Base-by-base conservation (phyloP, 2,329 filamentous ascomycete species). In the Diplodia corticola region DNA sequence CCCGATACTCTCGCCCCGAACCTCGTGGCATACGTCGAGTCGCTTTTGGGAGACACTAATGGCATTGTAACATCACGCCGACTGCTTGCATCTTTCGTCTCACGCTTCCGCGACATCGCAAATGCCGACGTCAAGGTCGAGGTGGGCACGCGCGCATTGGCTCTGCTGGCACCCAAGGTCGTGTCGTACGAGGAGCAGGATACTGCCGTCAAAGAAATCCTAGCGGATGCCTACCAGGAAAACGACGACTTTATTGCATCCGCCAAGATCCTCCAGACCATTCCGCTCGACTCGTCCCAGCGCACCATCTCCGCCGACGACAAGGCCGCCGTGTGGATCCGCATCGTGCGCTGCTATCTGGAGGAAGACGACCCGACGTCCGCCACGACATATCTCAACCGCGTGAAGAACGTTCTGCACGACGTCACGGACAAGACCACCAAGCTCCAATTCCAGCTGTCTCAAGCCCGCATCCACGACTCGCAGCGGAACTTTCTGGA, bases 321-420 rank as follows among this genome's bases (percentile, higher is more conserved):
- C 71, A 93, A 93, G 79, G 92, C 92, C 9, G 84, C 85, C 64
- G 87, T 95, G 64, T 98, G 94, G 92, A 90, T 98, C 71, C 91
- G 94, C 68, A 97, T 99, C 75, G 93, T 96, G 75, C 88, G 95
- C 69, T 91, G 96, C 82, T 96, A 95, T 76, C 86, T 99, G 69
- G 94, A 99, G 81, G 92, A 93, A 55, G 94, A 97, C 76, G 93
- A 98, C 80, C 90, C 92, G 9, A 92, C 90, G 1, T 85, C 86
- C 40, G 95, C 95, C 49, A 92, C 96, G 76, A 87, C 86, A 48
- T 96, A 93, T 76, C 85, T 99, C 73, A 97, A 97, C 84, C 93
- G 94, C 78, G 90, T 96, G 78, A 98, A 97, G 81, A 94, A 95
- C 75, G 85, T 97, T 70, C 92, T 97, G 76, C 88, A 91, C 81